Evolutionary conservation across 1,284 basidiomycete species (phyloP).

Genomic region (Fistulina hepatica): DNA sequence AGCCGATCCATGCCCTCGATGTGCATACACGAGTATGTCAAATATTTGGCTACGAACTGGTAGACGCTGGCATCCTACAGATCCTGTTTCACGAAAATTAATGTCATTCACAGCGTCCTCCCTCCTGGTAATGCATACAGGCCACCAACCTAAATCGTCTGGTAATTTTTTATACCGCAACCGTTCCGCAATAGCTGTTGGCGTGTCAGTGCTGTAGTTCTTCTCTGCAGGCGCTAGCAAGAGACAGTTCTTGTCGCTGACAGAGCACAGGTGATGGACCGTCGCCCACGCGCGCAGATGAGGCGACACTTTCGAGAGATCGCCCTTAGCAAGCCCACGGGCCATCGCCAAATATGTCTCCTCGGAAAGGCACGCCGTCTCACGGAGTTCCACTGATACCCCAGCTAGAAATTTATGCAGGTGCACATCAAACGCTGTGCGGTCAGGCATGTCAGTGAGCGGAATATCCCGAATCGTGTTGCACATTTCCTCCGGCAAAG

Average conservation of each 20-base stretch:
- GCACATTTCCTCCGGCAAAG: slow-evolving; percentile 42
- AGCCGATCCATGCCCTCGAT: slow-evolving; percentile 44
- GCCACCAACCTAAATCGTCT: slow-evolving; percentile 18
- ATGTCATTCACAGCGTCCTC: slow-evolving; percentile 12
- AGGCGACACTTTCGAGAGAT: slow-evolving; percentile 31
- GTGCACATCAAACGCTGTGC: slow-evolving; percentile 39
- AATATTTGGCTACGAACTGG: slow-evolving; percentile 59
- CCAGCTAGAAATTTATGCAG: slow-evolving; percentile 39
- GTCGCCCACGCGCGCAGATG: slow-evolving; percentile 43
- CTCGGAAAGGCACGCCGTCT: slow-evolving; percentile 45
- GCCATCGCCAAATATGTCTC: slow-evolving; percentile 44
- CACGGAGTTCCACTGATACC: slow-evolving; percentile 45
- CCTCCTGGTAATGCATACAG: slow-evolving; percentile 14
- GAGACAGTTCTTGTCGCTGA: slow-evolving; percentile 45
- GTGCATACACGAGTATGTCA: slow-evolving; percentile 55
- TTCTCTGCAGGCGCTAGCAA: slow-evolving; percentile 52
- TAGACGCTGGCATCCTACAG: slow-evolving; percentile 39
- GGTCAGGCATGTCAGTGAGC: slow-evolving; percentile 48
- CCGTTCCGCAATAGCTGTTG: slow-evolving; percentile 10
- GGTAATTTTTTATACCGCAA: not conserved
- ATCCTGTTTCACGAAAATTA: not conserved
- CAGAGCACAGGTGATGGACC: slow-evolving; percentile 49
- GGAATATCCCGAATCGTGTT: slow-evolving; percentile 37
- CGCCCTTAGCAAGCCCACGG: slow-evolving; percentile 33
- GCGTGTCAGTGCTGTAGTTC: slow-evolving; percentile 28